Evolutionary conservation across 139 green algal genomes (phyloP), one percentile per base, ranked within the genome.

Genomic region (Yamagishiella unicocca): DNA sequence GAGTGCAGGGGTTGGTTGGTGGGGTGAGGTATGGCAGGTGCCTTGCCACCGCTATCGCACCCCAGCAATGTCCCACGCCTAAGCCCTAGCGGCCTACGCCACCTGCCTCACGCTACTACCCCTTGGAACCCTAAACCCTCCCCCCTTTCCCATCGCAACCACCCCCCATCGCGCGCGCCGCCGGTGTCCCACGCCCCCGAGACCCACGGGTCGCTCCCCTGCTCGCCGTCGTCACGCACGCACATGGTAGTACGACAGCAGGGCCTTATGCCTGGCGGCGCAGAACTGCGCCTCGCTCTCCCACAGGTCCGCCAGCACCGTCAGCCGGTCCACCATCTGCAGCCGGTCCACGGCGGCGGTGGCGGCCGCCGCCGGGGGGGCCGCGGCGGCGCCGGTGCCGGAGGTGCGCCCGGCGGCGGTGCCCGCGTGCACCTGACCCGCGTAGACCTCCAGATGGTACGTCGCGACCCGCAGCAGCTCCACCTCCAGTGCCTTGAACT

Each of bases 281-380:
- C 31, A 70, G 40, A 82, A 93, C 24, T 62, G 33, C 27, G 87
- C 90, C 77, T 93, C 90, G 45, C 64, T 70, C 50, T 88, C 81
- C 90, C 90, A 93, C 31, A 85, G 25, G 70, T 93, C 90, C 62
- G 45, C 61, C 33, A 92, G 29, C n/a, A 92, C 40, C 19, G 35
- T 40, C 62, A 90, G 43, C 37, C 78, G 81, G 82, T 80, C 66
- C 12, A 79, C 45, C 12, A 40, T n/a, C 25, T 29, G 42, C 31
- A 87, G 54, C n/a, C 46, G 53, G 24, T 81, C 82, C 40, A n/a
- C 17, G 1, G 72, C 72, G 29, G 72, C 46, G 4, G 72, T 29
- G 3, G 72, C 27, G 3, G 72, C 43, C 72, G 72, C 43, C 43
- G 43, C 43, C 29, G 72, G 29, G 19, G 58, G 19, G 19, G 58